phyloP scores from a whole-genome alignment of 2,329 filamentous ascomycete species.

The Cladosporium halotolerans region DNA sequence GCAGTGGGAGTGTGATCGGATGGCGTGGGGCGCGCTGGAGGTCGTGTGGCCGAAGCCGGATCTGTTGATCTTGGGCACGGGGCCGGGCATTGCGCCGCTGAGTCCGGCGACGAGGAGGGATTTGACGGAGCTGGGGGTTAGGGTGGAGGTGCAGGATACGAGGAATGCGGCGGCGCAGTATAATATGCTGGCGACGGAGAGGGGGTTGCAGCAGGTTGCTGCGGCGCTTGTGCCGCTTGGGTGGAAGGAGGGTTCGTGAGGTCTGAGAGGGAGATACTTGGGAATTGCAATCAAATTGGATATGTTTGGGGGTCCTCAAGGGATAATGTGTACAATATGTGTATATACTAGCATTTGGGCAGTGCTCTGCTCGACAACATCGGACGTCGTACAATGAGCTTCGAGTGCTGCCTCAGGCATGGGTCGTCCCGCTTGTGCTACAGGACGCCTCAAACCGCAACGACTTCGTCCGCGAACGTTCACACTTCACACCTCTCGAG shows the following conservation, averaged over 20 bases:
- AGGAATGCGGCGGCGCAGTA: slow-evolving; percentile 91
- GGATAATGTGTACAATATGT: neutral
- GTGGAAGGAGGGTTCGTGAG: slow-evolving; percentile 56
- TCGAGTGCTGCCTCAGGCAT: too few relatives aligned
- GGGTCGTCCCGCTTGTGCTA: too few relatives aligned
- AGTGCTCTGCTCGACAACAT: too few relatives aligned
- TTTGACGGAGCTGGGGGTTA: slow-evolving; percentile 72
- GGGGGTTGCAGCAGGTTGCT: slow-evolving; percentile 77
- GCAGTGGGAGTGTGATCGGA: slow-evolving; percentile 68
- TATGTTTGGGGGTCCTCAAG: neutral
- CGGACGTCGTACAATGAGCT: too few relatives aligned
- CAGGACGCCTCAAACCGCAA: too few relatives aligned
- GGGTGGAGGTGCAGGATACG: slow-evolving; percentile 85
- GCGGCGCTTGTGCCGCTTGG: slow-evolving; percentile 82
- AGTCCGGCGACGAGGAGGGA: slow-evolving; percentile 66
- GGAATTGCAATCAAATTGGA: neutral
- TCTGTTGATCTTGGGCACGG: slow-evolving; percentile 82
- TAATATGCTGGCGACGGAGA: slow-evolving; percentile 89
- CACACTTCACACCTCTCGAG: too few relatives aligned
- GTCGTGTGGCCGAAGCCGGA: slow-evolving; percentile 90
- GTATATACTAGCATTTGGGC: neutral
- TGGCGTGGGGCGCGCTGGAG: slow-evolving; percentile 68
- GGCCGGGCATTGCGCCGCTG: slow-evolving; percentile 66
- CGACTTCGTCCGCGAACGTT: too few relatives aligned
- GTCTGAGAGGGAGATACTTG: neutral